Evolutionary conservation across 192 early-diverging fungal species (phyloP).

Genomic region (Linnemannia hyalina): DNA sequence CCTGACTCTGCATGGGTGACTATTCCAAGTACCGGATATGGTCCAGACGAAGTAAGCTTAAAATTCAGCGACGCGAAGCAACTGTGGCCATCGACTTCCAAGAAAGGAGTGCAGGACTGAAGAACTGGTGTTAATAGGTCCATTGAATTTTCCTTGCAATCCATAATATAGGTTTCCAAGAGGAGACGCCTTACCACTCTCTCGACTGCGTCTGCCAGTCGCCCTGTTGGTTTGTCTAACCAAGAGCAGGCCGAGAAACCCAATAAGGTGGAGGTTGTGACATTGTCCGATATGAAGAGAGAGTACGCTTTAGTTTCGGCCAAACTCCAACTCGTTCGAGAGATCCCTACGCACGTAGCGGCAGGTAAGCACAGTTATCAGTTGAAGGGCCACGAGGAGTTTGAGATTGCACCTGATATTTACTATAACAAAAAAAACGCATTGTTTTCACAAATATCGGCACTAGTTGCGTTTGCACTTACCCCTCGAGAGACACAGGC

Average conservation of each 20-base stretch:
- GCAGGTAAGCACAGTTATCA: conserved; percentile 13
- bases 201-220: background rate
- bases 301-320: conserved; percentile 30
- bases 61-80: no score
- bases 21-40: background rate
- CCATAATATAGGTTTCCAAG: background rate
- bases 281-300: conserved; percentile 22
- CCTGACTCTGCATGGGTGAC: conserved; percentile 35
- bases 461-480: conserved; percentile 11
- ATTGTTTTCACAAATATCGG: background rate
- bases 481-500: conserved; percentile 21
- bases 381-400: background rate
- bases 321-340: conserved; percentile 22
- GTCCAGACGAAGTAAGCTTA: conserved; percentile 20
- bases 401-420: no score
- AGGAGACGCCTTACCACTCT: background rate
- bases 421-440: background rate
- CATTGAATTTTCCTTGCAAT: background rate
- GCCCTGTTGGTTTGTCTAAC: background rate
- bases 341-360: conserved; percentile 18
- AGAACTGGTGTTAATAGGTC: background rate
- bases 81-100: background rate
- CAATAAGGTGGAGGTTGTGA: conserved; percentile 20
- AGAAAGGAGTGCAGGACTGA: background rate
- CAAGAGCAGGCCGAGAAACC: background rate